These are phyloP conservation scores for Ophiostoma triangulosporum DNA, from an alignment of 2,329 filamentous ascomycete species.

Conservation along the genomic window DNA sequence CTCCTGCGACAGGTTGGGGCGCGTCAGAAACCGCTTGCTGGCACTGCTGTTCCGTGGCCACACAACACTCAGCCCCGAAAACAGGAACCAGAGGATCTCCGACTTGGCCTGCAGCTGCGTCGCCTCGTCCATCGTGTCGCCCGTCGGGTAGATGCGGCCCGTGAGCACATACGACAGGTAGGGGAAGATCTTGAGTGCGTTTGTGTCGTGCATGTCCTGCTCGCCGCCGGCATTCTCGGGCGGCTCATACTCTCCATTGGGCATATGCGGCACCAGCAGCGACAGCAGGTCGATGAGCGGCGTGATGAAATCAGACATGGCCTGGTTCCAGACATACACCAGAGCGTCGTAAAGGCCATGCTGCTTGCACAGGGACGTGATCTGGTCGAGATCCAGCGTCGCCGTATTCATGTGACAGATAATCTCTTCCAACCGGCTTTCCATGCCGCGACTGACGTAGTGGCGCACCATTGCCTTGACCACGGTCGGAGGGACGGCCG, in stretches of 20 bases:
- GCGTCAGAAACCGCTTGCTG: conserved; percentile 46
- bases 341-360: conserved; percentile 88
- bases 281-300: conserved; percentile 72
- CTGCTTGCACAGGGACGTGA: conserved; percentile 80
- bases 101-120: conserved; percentile 66
- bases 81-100: conserved; percentile 85
- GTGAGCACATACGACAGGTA: conserved; percentile 89
- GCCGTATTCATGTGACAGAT: conserved; percentile 84
- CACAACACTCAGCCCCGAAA: conserved; percentile 63
- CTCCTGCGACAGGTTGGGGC: conserved; percentile 38
- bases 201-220: conserved; percentile 48
- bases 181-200: conserved; percentile 83
- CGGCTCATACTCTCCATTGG: conserved; percentile 29
- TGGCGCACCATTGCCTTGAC: conserved; percentile 77
- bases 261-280: conserved; percentile 48
- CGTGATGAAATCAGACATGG: conserved; percentile 77
- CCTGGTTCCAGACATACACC: conserved; percentile 94
- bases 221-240: conserved; percentile 39
- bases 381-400: conserved; percentile 87
- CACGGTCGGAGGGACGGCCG: conserved; percentile 62
- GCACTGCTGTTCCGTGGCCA: conserved; percentile 58
- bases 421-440: conserved; percentile 76
- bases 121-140: conserved; percentile 57
- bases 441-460: conserved; percentile 62
- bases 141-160: conserved; percentile 81